Base-by-base conservation (phyloP, 1,284 basidiomycete species). In the Singerocomus inundabilis region DNA sequence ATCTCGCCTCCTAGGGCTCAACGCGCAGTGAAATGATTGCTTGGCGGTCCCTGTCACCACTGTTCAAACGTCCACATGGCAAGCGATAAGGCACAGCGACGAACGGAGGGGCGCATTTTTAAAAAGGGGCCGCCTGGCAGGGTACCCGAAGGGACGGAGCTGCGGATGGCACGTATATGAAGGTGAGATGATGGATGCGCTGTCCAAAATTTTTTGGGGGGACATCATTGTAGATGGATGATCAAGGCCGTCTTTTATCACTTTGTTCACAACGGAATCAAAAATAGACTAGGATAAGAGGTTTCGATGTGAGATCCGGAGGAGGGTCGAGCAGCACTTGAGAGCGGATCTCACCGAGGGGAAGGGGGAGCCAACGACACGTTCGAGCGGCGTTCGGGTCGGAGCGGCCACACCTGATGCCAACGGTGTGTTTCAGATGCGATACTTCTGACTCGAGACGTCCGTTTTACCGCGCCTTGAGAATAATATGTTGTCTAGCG, bases 321-420 rank as follows among this genome's bases (percentile, higher is more conserved):
- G 36, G 28, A 21, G 32, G 24, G 30, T 33, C 38, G 21, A 30
- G 49, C 39, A 46, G 59, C 48, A 64, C 54, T 46, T 66, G 63
- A 61, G 60, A 44, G 47, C 61, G 64, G 61, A 63, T 66, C 64
- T 63, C 62, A 15, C 61, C 53, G 48, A 49, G 39, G 15, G 35
- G 35, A 45, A 21, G 21, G 21, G 21, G 21, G 21, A 4, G n/a
- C n/a, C n/a, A n/a, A n/a, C n/a, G n/a, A n/a, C 39, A 49, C 47
- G 45, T 53, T 59, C 49, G 37, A 34, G 57, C 64, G 61, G 64
- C 58, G 50, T 54, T 65, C 50, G 56, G 42, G 48, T 48, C 46
- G 28, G 13, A 40, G 44, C 39, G 45, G 53, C 18, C 32, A 36
- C 32, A 38, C 29, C 13, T 35, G 46, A 48, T 43, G 46, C 47